A percentile compares a stretch with the other conserved stretches of the same genome.
Evolutionary conservation across 129 eudicot species (phyloP).

Genomic region (Tagetes patula): DNA sequence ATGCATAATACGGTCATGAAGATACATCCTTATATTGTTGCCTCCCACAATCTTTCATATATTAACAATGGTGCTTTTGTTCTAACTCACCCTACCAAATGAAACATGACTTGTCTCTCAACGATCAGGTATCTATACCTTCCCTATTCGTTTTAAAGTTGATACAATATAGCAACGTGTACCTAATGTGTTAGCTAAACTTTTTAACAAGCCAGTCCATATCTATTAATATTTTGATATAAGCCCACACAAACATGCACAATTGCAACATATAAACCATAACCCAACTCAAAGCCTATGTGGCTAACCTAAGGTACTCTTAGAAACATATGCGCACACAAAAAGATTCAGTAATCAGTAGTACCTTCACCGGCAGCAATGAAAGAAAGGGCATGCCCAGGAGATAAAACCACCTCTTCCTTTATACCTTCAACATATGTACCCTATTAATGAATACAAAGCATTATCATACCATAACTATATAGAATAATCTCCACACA

Average conservation of each 20-base stretch:
- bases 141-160: neutral
- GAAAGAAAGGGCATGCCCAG: constrained; percentile 97
- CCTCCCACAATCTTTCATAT: neutral
- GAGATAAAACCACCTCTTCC: constrained; percentile 99
- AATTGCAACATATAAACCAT: constrained; percentile 9
- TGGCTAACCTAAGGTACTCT: neutral
- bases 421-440: constrained; percentile 99
- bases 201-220: neutral
- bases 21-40: constrained; percentile 1
- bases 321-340: constrained; percentile 20
- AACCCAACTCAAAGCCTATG: constrained; percentile 15
- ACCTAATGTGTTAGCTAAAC: neutral
- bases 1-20: constrained; percentile 2
- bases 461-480: neutral
- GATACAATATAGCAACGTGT: neutral
- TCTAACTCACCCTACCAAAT: constrained; percentile 13
- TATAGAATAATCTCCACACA: constrained; percentile 18
- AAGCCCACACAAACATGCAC: constrained; percentile 1
- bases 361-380: constrained; percentile 99
- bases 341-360: constrained; percentile 17
- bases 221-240: neutral
- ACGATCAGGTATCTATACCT: neutral
- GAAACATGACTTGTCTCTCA: constrained; percentile 12
- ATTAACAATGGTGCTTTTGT: neutral
- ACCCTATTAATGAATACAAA: constrained; percentile 53